Evolutionary conservation across 164 flowering plant genomes (phyloP).

Genomic region (Pachysandra terminalis): DNA sequence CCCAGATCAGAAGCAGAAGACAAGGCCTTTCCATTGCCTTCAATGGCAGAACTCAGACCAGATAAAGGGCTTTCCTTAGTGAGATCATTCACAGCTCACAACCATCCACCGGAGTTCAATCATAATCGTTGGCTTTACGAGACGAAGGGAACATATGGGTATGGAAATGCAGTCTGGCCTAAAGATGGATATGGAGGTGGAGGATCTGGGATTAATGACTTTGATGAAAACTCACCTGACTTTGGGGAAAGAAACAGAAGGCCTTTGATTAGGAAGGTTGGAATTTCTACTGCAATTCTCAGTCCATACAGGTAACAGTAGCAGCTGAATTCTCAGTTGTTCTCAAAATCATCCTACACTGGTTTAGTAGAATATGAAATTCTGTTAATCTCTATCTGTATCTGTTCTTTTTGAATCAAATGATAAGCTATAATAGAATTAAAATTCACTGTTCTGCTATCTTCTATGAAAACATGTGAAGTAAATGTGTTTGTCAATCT

Average conservation of each 20-base stretch:
- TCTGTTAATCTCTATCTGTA: not conserved
- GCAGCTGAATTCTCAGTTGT: too few species aligned
- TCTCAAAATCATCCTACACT: too few species aligned
- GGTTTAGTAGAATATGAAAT: too few species aligned
- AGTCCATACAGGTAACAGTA: too few species aligned
- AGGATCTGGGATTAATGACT: constrained; percentile 43
- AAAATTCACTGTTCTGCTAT: too few species aligned
- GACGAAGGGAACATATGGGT: constrained; percentile 92
- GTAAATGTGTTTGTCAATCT: constrained; percentile 6
- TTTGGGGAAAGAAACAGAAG: constrained; percentile 55
- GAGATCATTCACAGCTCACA: constrained; percentile 62
- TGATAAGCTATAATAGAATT: too few species aligned
- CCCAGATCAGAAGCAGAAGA: constrained; percentile 53
- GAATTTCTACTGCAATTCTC: constrained; percentile 73
- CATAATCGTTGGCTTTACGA: constrained; percentile 81
- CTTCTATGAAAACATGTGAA: too few species aligned
- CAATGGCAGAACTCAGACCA: constrained; percentile 42
- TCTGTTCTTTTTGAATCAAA: too few species aligned
- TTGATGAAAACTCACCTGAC: constrained; percentile 61
- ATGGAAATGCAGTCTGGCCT: constrained; percentile 93
- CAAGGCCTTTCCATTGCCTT: constrained; percentile 58
- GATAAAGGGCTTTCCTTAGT: constrained; percentile 63
- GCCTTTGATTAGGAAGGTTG: constrained; percentile 76
- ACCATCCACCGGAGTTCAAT: constrained; percentile 63
- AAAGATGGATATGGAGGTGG: constrained; percentile 61